These are phyloP conservation scores for Biscogniauxia sp. DNA, from an alignment of 2,329 filamentous ascomycete species.

Conservation along the genomic window DNA sequence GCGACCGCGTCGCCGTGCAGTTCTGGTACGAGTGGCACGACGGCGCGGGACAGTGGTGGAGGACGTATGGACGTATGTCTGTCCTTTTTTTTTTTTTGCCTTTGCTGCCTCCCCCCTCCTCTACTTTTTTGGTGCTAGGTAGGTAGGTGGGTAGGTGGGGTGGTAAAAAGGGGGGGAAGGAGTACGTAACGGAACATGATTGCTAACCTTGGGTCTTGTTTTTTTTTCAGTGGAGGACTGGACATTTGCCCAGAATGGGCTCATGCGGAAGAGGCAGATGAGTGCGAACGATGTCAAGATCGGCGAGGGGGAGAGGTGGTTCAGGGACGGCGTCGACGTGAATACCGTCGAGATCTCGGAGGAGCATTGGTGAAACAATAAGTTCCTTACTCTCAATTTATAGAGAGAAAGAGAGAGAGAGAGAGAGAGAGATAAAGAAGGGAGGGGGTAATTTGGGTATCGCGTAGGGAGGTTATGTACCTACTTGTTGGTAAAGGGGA, in stretches of 20 bases:
- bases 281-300: conserved; percentile 71
- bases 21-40: conserved; percentile 89
- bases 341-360: conserved; percentile 65
- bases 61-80: conserved; percentile 68
- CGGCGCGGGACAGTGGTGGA: conserved; percentile 70
- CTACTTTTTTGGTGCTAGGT: not conserved
- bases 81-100: not conserved
- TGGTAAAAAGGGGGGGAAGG: not conserved
- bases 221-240: conserved; percentile 27
- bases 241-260: conserved; percentile 68
- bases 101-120: not conserved
- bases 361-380: conserved; percentile 58
- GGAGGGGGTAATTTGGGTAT: too few species aligned
- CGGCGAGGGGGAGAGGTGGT: conserved; percentile 63
- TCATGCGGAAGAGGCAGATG: conserved; percentile 75
- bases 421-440: too few species aligned
- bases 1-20: conserved; percentile 73
- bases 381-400: not conserved
- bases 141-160: not conserved
- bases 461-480: too few species aligned
- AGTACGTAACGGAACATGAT: too few species aligned
- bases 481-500: too few species aligned
- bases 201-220: too few species aligned
- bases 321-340: conserved; percentile 66
- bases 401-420: too few species aligned